A percentile compares a stretch with the other conserved stretches of the same genome.
Evolutionary conservation across 306 rosid species (phyloP).

Genomic region (Trifolium repens): DNA sequence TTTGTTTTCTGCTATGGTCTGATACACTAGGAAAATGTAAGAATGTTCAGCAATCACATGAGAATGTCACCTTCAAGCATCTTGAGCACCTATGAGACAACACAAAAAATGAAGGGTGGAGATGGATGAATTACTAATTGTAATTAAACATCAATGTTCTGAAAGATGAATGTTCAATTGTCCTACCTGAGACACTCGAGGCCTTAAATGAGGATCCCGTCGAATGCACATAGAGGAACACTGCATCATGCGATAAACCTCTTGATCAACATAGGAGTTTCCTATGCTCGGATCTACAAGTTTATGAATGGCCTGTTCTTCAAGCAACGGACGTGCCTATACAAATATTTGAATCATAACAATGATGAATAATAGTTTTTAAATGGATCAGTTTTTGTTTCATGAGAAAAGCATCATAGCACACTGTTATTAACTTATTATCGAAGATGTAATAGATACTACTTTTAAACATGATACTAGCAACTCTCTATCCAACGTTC

Average conservation of each 20-base stretch:
- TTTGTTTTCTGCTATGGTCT: not conserved
- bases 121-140: not conserved
- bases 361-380: constrained; percentile 6
- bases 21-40: constrained; percentile 20
- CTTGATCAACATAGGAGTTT: constrained; percentile 58
- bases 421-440: not conserved
- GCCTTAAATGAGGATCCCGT: constrained; percentile 73
- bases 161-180: not conserved
- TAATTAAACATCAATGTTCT: not conserved
- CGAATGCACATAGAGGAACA: constrained; percentile 83
- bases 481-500: not conserved
- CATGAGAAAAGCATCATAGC: not conserved
- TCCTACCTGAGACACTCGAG: constrained; percentile 93
- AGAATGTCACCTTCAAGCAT: constrained; percentile 83
- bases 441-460: not conserved
- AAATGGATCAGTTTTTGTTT: not conserved
- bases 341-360: constrained; percentile 34
- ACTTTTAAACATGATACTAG: not conserved
- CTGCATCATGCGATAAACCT: constrained; percentile 72
- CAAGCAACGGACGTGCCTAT: constrained; percentile 87
- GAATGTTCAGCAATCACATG: constrained; percentile 43
- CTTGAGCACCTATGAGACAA: constrained; percentile 71
- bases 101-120: constrained; percentile 14
- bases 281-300: constrained; percentile 74
- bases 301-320: constrained; percentile 55